Percentiles rank a stretch among this genome's conserved stretches.
Conservation (phyloP, 2,329 filamentous ascomycete species). For the Aspergillus chevalieri region DNA sequence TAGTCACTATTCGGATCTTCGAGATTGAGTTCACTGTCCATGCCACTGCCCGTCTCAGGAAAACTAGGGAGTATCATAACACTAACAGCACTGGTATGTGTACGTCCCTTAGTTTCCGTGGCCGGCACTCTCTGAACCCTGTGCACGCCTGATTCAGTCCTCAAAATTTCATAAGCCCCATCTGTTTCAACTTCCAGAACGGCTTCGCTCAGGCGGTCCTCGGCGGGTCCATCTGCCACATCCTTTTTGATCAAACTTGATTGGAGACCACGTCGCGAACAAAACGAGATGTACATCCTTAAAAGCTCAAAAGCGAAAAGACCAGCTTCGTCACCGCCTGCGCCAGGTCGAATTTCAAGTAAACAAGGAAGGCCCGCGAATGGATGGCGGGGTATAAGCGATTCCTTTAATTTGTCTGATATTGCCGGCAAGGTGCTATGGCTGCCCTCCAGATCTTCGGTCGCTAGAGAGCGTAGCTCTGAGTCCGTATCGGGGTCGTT, state of each 20-base stretch:
- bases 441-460: slow-evolving; percentile 66
- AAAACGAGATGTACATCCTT: slow-evolving; percentile 82
- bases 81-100: slow-evolving; percentile 86
- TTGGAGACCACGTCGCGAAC: slow-evolving; percentile 61
- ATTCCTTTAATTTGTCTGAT: slow-evolving; percentile 62
- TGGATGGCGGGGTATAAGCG: slow-evolving; percentile 79
- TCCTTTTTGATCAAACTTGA: slow-evolving; percentile 73
- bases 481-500: slow-evolving; percentile 58
- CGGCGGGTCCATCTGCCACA: slow-evolving; percentile 58
- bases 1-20: slow-evolving; percentile 87
- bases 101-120: slow-evolving; percentile 84
- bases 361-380: slow-evolving; percentile 87
- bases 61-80: slow-evolving; percentile 89
- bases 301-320: slow-evolving; percentile 84
- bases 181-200: slow-evolving; percentile 73
- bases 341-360: slow-evolving; percentile 84
- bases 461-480: slow-evolving; percentile 54
- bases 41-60: slow-evolving; percentile 48
- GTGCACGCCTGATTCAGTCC: slow-evolving; percentile 89
- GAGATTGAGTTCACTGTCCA: slow-evolving; percentile 54
- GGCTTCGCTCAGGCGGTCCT: slow-evolving; percentile 73
- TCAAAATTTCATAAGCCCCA: slow-evolving; percentile 73
- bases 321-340: slow-evolving; percentile 83
- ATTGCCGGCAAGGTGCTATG: slow-evolving; percentile 56
- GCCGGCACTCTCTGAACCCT: slow-evolving; percentile 88